Evolutionary conservation across 805 yeast species (phyloP), one percentile per base, ranked within the genome.

Genomic region (Sugiyamaella valdiviana): DNA sequence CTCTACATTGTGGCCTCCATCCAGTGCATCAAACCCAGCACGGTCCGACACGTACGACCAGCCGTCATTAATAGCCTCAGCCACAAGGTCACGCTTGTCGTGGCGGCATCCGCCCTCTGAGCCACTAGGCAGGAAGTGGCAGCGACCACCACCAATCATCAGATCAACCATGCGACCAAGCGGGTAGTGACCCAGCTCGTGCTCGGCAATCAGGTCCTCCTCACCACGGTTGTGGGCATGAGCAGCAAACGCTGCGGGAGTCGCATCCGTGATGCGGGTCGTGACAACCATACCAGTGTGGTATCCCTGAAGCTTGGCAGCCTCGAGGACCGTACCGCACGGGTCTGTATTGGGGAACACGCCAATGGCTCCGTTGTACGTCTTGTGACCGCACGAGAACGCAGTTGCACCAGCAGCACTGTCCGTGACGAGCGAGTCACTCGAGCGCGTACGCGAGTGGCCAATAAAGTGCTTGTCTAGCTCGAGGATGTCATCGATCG

Each of bases 381-480:
- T 71, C 69, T 90, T 90, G 58, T 80, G 61, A 5, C 81, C 91
- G 65, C 96, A 87, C 0, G 95, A 74, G 60, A 89, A 90, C 1
- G 95, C 96, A 12, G 96, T 88, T 14, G 96, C 98, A 14, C 96
- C 97, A 1, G 98, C 98, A 9, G 98, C 98, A 23, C 95, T 85
- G 64, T 90, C 98, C 0, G 98, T 90, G 51, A 90, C 78, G 58
- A 85, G 71, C 1, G 95, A 84, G 54, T 74, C 71, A 21, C 79
- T 78, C 15, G 95, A 85, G 52, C 89, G 74, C 0, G 98, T 90
- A 57, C 97, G 76, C 6, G 95, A 84, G 20, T 85, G 75, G 22
- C 98, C 98, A 45, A 89, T 76, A 42, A 88, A 67, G 62, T 82
- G 78, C 51, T 76, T 70, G 65, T 89, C 96, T 23, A 89, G 59